Evolutionary conservation across 768 basidiomycete species (phyloP).

Genomic region (Panaeolus cyanescens): DNA sequence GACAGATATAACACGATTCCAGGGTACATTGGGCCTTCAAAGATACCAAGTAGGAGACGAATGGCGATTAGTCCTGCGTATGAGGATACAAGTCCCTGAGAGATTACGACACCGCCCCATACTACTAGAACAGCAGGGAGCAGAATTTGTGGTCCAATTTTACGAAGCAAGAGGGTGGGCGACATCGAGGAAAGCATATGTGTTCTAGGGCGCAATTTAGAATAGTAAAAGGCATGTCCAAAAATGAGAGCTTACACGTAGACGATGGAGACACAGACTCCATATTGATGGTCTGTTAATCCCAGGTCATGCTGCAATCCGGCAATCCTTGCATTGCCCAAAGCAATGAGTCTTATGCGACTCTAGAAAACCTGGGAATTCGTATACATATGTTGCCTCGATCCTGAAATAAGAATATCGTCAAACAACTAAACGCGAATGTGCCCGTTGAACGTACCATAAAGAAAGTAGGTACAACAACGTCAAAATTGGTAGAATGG

Average conservation of each 20-base stretch:
- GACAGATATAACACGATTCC: conserved; percentile 43
- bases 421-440: neutral
- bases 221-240: too few species aligned
- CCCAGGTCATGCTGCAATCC: conserved; percentile 47
- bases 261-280: conserved; percentile 33
- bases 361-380: too few species aligned
- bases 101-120: conserved; percentile 52
- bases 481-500: conserved; percentile 35
- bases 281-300: conserved; percentile 40
- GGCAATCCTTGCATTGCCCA: conserved; percentile 50
- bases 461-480: conserved; percentile 42
- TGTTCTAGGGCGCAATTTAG: too few species aligned
- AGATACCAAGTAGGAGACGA: conserved; percentile 51
- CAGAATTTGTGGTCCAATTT: conserved; percentile 47
- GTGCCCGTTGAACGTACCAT: conserved; percentile 23
- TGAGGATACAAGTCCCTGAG: conserved; percentile 50
- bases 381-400: conserved; percentile 33
- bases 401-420: conserved; percentile 22
- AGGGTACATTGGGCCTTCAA: conserved; percentile 50
- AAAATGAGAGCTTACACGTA: conserved; percentile 29
- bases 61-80: conserved; percentile 52
- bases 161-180: conserved; percentile 43
- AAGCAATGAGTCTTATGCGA: neutral
- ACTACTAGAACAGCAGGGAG: conserved; percentile 48
- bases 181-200: conserved; percentile 51